A percentile compares a stretch with the other conserved stretches of the same genome.
Evolutionary conservation across 768 basidiomycete genomes (phyloP).

Genomic region (Boletus sp.): DNA sequence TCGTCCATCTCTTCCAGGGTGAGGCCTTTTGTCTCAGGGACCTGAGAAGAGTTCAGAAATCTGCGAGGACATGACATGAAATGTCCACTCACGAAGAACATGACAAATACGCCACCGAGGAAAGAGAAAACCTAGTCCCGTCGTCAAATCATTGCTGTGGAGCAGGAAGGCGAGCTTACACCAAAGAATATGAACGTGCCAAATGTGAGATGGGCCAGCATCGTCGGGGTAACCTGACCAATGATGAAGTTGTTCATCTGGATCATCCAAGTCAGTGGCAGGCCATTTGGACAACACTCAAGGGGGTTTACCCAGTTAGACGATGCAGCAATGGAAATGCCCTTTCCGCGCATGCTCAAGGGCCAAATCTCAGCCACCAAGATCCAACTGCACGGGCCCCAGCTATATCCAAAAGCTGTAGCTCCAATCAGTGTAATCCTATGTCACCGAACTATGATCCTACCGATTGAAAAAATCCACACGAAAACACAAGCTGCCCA

Average conservation of each 20-base stretch:
- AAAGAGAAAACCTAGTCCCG: constrained; percentile 57
- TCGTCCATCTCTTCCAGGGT: constrained; percentile 80
- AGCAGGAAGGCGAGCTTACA: constrained; percentile 33
- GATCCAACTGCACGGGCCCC: constrained; percentile 82
- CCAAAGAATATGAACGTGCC: constrained; percentile 81
- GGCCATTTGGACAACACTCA: not conserved
- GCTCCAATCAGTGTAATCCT: not conserved
- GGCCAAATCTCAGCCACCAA: constrained; percentile 75
- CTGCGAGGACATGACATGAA: not conserved
- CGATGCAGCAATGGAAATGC: constrained; percentile 70
- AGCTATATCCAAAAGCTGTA: constrained; percentile 67
- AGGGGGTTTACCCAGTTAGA: constrained; percentile 61
- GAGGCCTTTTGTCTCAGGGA: constrained; percentile 73
- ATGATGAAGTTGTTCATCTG: constrained; percentile 77
- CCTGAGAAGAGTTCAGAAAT: constrained; percentile 30
- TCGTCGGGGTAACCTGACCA: constrained; percentile 61
- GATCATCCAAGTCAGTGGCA: constrained; percentile 1
- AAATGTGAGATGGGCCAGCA: constrained; percentile 62
- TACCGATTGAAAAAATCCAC: constrained; percentile 73
- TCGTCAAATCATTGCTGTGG: not conserved
- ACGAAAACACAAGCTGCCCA: constrained; percentile 71
- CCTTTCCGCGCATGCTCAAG: constrained; percentile 70
- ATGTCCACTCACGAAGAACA: constrained; percentile 52
- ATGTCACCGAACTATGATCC: constrained; percentile 6
- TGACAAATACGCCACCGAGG: constrained; percentile 63